Conservation (phyloP, 352 stramenopile genomes). For the Globisporangium carolinianum region DNA sequence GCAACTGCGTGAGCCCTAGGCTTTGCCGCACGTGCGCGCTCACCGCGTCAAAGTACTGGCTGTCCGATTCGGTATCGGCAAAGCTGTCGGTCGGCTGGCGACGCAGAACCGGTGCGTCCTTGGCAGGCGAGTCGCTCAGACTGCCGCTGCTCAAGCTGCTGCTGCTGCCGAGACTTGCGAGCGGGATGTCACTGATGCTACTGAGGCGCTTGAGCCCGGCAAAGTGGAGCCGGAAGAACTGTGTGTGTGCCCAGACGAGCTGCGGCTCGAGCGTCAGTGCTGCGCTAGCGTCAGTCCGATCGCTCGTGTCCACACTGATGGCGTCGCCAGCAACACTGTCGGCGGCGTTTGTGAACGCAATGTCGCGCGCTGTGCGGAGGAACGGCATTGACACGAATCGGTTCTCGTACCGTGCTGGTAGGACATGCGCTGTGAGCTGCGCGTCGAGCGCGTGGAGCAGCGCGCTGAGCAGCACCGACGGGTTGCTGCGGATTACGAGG, state of each 20-base stretch:
- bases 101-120: no score
- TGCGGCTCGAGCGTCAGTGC: constrained; percentile 37
- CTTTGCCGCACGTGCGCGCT: constrained; percentile 2
- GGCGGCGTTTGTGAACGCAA: constrained; percentile 48
- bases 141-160: background rate
- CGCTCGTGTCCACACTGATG: no score
- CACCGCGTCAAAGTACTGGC: constrained; percentile 6
- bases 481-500: constrained; percentile 39
- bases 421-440: constrained; percentile 35
- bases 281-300: background rate
- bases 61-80: background rate
- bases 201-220: constrained; percentile 25
- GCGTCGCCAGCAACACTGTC: constrained; percentile 35
- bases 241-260: constrained; percentile 34
- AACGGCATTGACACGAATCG: constrained; percentile 52
- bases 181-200: background rate
- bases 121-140: background rate
- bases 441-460: constrained; percentile 52
- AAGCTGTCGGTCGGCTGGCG: constrained; percentile 4
- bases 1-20: constrained; percentile 11
- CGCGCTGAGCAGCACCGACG: constrained; percentile 46
- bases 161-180: background rate
- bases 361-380: constrained; percentile 37
- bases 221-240: constrained; percentile 61
- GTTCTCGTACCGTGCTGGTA: constrained; percentile 51